Conservation (phyloP, 331 rosid genomes). For the Arachis monticola region DNA sequence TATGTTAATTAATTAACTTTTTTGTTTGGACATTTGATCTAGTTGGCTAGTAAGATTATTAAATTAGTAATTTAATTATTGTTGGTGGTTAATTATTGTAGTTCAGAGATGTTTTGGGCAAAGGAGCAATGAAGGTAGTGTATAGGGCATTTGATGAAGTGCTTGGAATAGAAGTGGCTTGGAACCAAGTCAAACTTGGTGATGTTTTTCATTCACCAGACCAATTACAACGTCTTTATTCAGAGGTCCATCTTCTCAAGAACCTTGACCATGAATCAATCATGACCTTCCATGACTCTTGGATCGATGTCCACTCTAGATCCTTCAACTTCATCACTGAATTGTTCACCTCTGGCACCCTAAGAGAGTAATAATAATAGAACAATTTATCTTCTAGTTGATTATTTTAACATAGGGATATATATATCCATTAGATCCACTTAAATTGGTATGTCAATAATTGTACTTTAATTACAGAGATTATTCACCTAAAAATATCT, state of each 20-base stretch:
- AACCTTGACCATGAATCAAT: constrained; percentile 74
- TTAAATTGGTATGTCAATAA: too few species aligned
- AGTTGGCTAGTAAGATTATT: constrained; percentile 1
- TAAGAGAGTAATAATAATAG: constrained; percentile 68
- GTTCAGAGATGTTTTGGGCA: constrained; percentile 84
- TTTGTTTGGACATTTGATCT: not conserved
- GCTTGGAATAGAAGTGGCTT: constrained; percentile 87
- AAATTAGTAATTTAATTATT: constrained; percentile 18
- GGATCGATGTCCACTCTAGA: constrained; percentile 67
- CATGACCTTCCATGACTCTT: constrained; percentile 65
- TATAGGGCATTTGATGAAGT: constrained; percentile 84
- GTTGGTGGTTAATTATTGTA: constrained; percentile 34
- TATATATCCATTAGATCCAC: too few species aligned
- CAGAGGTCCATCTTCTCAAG: constrained; percentile 92
- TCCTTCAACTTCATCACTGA: constrained; percentile 96
- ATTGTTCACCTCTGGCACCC: constrained; percentile 93
- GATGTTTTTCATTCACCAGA: constrained; percentile 77
- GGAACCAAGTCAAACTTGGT: constrained; percentile 83
- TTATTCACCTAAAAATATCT: too few species aligned
- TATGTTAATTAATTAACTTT: not conserved
- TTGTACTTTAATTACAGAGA: too few species aligned
- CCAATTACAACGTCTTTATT: constrained; percentile 71
- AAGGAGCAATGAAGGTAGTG: constrained; percentile 89
- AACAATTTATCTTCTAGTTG: too few species aligned
- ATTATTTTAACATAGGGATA: too few species aligned